Conservation (phyloP, 2,329 filamentous ascomycete species). For the Fusarium protoensiforme region DNA sequence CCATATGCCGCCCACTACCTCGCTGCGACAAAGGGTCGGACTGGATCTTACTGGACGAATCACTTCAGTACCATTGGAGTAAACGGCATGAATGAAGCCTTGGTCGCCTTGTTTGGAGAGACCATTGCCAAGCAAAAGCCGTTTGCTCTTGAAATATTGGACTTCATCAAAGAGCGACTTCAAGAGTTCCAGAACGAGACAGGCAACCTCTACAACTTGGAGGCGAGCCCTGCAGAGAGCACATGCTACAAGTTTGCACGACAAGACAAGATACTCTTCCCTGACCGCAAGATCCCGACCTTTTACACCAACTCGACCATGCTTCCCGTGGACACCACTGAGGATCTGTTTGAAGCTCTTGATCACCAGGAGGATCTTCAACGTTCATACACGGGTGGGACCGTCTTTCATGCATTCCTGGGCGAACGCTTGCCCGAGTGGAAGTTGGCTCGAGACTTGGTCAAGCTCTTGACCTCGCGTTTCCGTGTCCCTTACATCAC, state of each 20-base stretch:
- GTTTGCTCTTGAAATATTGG: slow-evolving; percentile 25
- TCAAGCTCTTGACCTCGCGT: slow-evolving; percentile 32
- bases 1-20: slow-evolving; percentile 38
- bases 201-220: slow-evolving; percentile 33
- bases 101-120: slow-evolving; percentile 11
- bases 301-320: slow-evolving; percentile 42
- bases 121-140: slow-evolving; percentile 2
- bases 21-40: slow-evolving; percentile 31
- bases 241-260: slow-evolving; percentile 40
- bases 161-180: slow-evolving; percentile 35
- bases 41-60: slow-evolving; percentile 38
- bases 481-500: slow-evolving; percentile 39
- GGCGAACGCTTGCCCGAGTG: slow-evolving; percentile 33
- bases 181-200: slow-evolving; percentile 36
- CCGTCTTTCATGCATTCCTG: slow-evolving; percentile 39
- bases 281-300: neutral
- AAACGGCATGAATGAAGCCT: slow-evolving; percentile 37
- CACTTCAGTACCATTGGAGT: slow-evolving; percentile 41
- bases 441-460: slow-evolving; percentile 31
- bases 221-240: slow-evolving; percentile 38
- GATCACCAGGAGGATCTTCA: slow-evolving; percentile 34
- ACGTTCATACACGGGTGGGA: slow-evolving; percentile 38
- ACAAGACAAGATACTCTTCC: slow-evolving; percentile 32
- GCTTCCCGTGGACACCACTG: slow-evolving; percentile 35
- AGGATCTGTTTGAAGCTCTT: slow-evolving; percentile 37